These are phyloP conservation scores for Serendipita sp. DNA, from an alignment of 768 basidiomycete genomes.

Conservation along the genomic window DNA sequence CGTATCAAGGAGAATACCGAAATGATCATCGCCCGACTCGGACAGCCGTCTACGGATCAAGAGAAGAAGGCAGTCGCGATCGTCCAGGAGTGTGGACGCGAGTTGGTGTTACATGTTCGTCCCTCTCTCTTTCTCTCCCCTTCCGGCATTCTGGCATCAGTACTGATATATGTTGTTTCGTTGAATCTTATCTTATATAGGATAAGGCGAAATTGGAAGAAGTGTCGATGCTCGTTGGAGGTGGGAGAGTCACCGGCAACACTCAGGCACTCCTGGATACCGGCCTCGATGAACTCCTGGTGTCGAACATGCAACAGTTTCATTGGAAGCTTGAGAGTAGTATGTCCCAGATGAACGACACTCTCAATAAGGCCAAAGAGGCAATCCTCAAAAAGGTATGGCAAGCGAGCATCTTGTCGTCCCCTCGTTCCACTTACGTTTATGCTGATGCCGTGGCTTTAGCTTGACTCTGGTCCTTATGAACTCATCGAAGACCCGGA, in stretches of 20 bases:
- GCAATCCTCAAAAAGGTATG: neutral
- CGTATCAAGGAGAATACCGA: neutral
- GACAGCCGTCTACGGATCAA: neutral
- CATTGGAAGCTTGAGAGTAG: neutral
- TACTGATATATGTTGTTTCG: neutral
- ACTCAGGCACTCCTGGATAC: neutral
- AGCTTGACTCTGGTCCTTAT: conserved; percentile 2
- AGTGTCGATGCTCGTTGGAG: neutral
- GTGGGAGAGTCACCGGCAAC: neutral
- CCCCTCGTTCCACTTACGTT: neutral
- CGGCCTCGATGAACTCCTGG: neutral
- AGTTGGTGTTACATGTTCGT: neutral
- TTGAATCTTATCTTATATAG: neutral
- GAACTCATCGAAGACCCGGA: conserved; percentile 3
- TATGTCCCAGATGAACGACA: neutral
- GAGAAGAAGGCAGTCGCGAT: neutral
- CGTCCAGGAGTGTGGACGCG: neutral
- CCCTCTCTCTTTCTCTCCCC: neutral
- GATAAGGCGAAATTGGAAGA: neutral
- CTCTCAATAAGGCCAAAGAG: neutral
- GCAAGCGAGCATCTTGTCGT: no score
- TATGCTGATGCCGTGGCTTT: neutral
- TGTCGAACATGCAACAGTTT: neutral
- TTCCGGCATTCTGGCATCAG: neutral
- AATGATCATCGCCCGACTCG: neutral